Base-by-base conservation (phyloP, 2,329 filamentous ascomycete genomes). In the Hirsutella minnesotensis region DNA sequence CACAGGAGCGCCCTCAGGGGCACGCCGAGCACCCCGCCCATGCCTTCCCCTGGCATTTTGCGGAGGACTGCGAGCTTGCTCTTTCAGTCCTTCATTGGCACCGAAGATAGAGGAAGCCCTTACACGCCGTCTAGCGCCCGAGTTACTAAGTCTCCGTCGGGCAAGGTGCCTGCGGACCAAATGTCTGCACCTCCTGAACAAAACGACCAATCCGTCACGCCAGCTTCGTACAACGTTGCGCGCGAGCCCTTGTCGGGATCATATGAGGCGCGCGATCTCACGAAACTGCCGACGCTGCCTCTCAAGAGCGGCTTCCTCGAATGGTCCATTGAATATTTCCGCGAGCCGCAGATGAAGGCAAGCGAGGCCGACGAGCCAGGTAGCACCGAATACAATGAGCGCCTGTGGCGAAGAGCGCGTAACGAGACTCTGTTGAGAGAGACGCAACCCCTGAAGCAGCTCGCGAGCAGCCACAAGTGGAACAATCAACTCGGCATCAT, bases 321-420 rank as follows among this genome's bases (percentile, higher is more conserved):
- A 49, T 98, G 90, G 89, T 95, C 89, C 4, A 88, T 92, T 37
- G 90, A 90, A 61, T 96, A 98, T 60, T 98, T 96, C 72, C 86
- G 89, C 24, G 89, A 96, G 61, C 92, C 92, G 27, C 92, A 98
- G 63, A 96, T 98, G 92, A 94, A 92, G 58, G 83, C 87, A 3
- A 89, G 85, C 45, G 92, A 98, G 59, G 86, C 89, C 20, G 92
- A 98, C 53, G 92, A 98, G 57, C 92, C 92, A 13, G 92, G 92
- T 29, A 95, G 88, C 56, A 86, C 86, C 15, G 89, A 96, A 60
- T 98, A 96, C 64, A 98, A 98, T 53, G 83, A 92, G 57, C 80
- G 92, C 15, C 69, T 98, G 3, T 98, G 92, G 92, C 76, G 90
- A 49, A 77, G 92, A 47, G 84, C 88, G 44, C 82, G 92, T 36